These are phyloP conservation scores for Cladosporium austrohemisphaericum DNA, from an alignment of 2,329 filamentous ascomycete species.

Conservation along the genomic window DNA sequence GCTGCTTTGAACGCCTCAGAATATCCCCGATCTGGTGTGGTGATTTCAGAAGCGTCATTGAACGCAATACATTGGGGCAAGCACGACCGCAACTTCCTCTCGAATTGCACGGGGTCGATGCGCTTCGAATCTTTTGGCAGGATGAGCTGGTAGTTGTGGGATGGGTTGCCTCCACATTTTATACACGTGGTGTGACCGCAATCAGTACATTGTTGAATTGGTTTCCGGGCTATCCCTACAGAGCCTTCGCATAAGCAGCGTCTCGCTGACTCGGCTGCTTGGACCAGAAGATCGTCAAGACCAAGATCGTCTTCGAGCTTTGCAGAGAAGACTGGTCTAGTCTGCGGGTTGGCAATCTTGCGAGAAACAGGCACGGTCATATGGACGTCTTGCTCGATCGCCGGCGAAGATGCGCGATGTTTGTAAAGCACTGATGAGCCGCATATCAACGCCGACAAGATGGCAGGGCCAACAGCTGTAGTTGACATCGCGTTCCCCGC, in stretches of 20 bases:
- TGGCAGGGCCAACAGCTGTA: constrained; percentile 63
- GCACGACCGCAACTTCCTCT: constrained; percentile 17
- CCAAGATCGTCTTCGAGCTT: constrained; percentile 18
- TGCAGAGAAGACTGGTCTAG: neutral
- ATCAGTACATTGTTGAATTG: constrained; percentile 46
- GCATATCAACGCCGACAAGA: constrained; percentile 57
- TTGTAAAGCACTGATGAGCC: constrained; percentile 21
- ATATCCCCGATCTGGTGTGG: constrained; percentile 22
- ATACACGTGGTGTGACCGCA: constrained; percentile 56
- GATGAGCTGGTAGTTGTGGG: constrained; percentile 42
- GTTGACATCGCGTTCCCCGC: constrained; percentile 78
- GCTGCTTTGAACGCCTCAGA: constrained; percentile 31
- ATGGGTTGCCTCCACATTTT: constrained; percentile 53
- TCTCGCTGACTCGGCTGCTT: neutral
- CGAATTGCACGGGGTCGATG: constrained; percentile 19
- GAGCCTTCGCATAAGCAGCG: constrained; percentile 57
- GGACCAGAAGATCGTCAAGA: neutral
- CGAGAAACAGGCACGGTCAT: neutral
- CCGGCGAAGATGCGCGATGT: too few relatives aligned
- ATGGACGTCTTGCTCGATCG: too few relatives aligned
- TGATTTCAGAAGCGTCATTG: neutral
- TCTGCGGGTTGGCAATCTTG: neutral
- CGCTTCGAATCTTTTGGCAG: neutral
- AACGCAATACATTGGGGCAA: constrained; percentile 24
- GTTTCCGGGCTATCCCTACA: constrained; percentile 33